Base-by-base conservation (phyloP, 768 basidiomycete species). In the Agrocybe pediades region DNA sequence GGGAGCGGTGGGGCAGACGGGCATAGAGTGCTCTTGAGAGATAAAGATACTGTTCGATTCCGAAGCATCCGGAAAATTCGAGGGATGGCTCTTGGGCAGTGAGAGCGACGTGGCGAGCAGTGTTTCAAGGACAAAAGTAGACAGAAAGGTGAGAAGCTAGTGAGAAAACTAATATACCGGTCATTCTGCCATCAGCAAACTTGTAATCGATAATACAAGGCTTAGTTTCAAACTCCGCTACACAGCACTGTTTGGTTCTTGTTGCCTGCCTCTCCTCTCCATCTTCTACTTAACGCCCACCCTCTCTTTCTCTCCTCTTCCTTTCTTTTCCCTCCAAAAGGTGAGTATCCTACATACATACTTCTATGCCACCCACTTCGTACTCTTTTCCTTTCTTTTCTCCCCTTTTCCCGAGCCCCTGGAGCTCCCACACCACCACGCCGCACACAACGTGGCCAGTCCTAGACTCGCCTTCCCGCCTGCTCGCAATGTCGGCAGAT, bases 191-290 rank as follows among this genome's bases (percentile, higher is more conserved):
- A n/a, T n/a, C n/a, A 46, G 46, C 26, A 54, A 24, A 20, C 44
- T 36, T 33, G 19, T 42, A 23, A 40, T 54, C 48, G 46, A 54
- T 21, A 61, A 63, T 64, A 54, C 26, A 47, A 29, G 39, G 43
- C 13, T 23, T 6, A 25, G 47, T 68, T 78, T 82, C 49, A 76
- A 75, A 74, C 79, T 81, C 81, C 81, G 81, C 63, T 58, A 71
- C 81, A 80, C 68, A 70, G 68, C 70, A 68, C 33, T 72, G 69
- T 70, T 70, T 73, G 71, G 72, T 69, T 71, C 71, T 71, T 70
- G 68, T 69, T 74, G 75, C 74, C 73, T 71, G 69, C 62, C 59
- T 13, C 33, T 36, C 13, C 55, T 66, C 60, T 59, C 60, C 68
- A 62, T 57, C 65, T 33, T 63, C 55, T n/a, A 5, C 33, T 36